Percentiles rank a stretch among this genome's conserved stretches.
Evolutionary conservation across 140 eudicot genomes (phyloP).

Genomic region (Bidens hawaiensis): DNA sequence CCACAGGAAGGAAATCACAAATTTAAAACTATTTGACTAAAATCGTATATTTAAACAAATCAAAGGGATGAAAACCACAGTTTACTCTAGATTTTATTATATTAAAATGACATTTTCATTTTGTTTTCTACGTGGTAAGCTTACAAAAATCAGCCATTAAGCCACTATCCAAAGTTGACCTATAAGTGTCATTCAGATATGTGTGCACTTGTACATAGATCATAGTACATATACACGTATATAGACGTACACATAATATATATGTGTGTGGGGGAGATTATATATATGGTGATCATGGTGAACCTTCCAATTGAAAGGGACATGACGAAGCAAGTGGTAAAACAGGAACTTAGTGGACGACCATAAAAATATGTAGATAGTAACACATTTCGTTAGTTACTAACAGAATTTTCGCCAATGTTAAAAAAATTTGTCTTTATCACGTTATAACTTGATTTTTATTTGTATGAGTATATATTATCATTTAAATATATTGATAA

Average conservation of each 20-base stretch:
- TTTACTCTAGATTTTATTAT: too few species aligned
- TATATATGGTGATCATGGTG: conserved; percentile 18
- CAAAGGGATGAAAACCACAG: too few species aligned
- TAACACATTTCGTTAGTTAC: not conserved
- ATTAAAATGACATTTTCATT: not conserved
- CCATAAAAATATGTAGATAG: not conserved
- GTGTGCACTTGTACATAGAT: too few species aligned
- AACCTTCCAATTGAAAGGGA: conserved; percentile 48
- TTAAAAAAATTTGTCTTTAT: not conserved
- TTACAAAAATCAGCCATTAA: not conserved
- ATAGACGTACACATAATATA: not conserved
- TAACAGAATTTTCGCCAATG: not conserved
- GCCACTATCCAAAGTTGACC: not conserved
- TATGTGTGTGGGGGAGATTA: not conserved
- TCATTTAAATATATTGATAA: too few species aligned
- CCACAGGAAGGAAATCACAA: too few species aligned
- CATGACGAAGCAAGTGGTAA: conserved; percentile 43
- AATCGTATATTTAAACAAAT: too few species aligned
- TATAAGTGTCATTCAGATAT: not conserved
- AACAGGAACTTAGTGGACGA: conserved; percentile 16
- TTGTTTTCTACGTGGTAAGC: not conserved
- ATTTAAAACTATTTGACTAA: too few species aligned
- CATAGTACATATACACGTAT: not conserved
- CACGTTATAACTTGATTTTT: too few species aligned
- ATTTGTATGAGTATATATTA: too few species aligned